Conservation (phyloP, 192 early-diverging fungal genomes). For the Podila clonocystis region DNA sequence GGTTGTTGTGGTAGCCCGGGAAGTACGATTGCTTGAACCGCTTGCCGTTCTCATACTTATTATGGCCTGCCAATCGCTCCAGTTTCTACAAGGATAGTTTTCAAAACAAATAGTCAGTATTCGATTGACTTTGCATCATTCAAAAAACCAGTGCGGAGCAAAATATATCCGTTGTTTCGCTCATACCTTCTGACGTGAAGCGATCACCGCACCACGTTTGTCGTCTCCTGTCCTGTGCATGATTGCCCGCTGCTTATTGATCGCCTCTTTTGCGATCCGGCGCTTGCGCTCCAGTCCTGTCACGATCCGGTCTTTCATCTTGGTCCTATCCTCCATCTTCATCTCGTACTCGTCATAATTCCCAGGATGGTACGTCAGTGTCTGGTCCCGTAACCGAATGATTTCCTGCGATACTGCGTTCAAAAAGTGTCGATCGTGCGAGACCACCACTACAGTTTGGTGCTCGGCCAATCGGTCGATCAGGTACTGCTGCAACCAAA, state of each 20-base stretch:
- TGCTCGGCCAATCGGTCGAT: slow-evolving; percentile 60
- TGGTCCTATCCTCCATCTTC: slow-evolving; percentile 75
- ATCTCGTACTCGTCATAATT: slow-evolving; percentile 89
- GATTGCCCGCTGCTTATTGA: slow-evolving; percentile 77
- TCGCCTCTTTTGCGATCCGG: slow-evolving; percentile 77
- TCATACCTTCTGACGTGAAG: slow-evolving; percentile 78
- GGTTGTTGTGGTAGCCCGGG: slow-evolving; percentile 61
- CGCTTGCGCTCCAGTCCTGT: slow-evolving; percentile 73
- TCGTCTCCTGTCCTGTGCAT: slow-evolving; percentile 85
- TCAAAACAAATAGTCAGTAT: background rate
- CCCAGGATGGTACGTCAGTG: slow-evolving; percentile 79
- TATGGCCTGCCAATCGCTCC: slow-evolving; percentile 68
- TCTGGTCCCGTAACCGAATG: slow-evolving; percentile 76
- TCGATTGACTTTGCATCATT: too few species aligned
- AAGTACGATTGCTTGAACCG: slow-evolving; percentile 72
- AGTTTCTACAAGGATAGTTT: slow-evolving; percentile 57
- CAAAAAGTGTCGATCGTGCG: slow-evolving; percentile 90
- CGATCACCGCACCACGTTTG: slow-evolving; percentile 79
- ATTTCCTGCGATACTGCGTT: slow-evolving; percentile 83
- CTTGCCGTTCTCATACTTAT: slow-evolving; percentile 74
- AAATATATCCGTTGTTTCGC: background rate
- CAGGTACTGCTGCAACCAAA: slow-evolving; percentile 90
- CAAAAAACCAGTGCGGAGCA: background rate
- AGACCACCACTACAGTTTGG: slow-evolving; percentile 86
- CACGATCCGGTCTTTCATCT: slow-evolving; percentile 71